These are phyloP conservation scores for Globisporangium polare DNA, from an alignment of 352 stramenopile genomes.

Conservation along the genomic window DNA sequence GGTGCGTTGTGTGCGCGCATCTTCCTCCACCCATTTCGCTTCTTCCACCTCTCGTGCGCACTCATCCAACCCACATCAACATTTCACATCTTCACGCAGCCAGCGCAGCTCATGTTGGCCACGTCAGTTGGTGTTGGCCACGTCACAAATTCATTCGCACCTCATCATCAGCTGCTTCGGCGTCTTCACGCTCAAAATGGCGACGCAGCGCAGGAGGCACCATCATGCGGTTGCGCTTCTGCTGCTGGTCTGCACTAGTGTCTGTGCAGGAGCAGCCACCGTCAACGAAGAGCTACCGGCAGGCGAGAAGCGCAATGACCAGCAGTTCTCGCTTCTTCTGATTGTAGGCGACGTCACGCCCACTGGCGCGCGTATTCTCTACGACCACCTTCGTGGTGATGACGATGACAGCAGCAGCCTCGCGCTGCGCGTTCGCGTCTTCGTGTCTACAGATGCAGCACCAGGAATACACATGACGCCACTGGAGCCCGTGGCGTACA, in stretches of 20 bases:
- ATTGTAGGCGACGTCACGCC: conserved; percentile 48
- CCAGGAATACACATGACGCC: neutral
- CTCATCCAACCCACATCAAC: neutral
- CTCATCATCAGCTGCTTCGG: too few species aligned
- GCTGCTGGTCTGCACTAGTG: neutral
- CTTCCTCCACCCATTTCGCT: neutral
- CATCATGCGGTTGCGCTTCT: neutral
- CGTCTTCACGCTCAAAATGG: too few species aligned
- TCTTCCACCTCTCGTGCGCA: neutral
- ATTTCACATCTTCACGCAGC: too few species aligned
- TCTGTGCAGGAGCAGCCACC: neutral
- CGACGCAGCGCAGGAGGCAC: neutral
- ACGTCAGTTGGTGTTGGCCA: neutral
- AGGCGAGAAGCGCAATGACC: neutral
- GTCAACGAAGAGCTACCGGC: neutral
- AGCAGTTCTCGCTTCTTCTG: conserved; percentile 25
- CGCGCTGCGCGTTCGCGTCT: conserved; percentile 20
- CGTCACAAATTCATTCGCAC: neutral
- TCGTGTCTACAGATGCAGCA: neutral
- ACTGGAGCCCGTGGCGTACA: neutral
- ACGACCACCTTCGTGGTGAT: conserved; percentile 23
- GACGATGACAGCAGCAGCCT: neutral
- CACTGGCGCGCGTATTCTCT: conserved; percentile 42
- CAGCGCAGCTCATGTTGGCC: neutral
- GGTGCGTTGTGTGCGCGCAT: neutral